Conservation (phyloP, 805 yeast genomes). For the Ogataea glucozyma region DNA sequence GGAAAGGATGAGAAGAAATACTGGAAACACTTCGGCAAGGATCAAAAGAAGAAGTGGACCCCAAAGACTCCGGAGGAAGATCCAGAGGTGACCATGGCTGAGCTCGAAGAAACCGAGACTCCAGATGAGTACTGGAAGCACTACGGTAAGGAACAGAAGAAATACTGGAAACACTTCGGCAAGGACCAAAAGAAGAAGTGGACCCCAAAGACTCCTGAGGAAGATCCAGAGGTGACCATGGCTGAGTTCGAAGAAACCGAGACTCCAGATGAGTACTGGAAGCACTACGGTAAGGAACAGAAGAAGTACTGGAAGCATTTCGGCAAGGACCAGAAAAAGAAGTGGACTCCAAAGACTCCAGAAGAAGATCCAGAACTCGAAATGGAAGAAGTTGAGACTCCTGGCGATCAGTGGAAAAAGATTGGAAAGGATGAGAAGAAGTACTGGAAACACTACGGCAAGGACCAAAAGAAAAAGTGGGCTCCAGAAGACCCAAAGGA, state of each 20-base stretch:
- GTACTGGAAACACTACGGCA: slow-evolving; percentile 29
- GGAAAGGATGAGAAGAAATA: slow-evolving; percentile 28
- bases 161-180: slow-evolving; percentile 33
- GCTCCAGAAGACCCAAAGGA: slow-evolving; percentile 22
- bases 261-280: slow-evolving; percentile 25
- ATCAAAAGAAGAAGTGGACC: slow-evolving; percentile 30
- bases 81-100: slow-evolving; percentile 11
- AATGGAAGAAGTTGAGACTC: slow-evolving; percentile 13
- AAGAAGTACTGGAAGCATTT: slow-evolving; percentile 28
- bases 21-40: slow-evolving; percentile 33
- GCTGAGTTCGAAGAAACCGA: slow-evolving; percentile 10
- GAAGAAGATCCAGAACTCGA: slow-evolving; percentile 4
- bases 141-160: slow-evolving; percentile 25
- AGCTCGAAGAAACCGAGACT: slow-evolving; percentile 12
- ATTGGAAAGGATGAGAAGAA: slow-evolving; percentile 24
- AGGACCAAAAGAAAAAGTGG: slow-evolving; percentile 29
- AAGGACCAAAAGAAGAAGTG: slow-evolving; percentile 32
- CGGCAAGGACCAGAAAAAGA: slow-evolving; percentile 30
- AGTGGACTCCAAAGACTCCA: slow-evolving; percentile 24
- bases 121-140: slow-evolving; percentile 23
- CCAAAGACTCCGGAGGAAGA: slow-evolving; percentile 19
- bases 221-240: slow-evolving; percentile 19
- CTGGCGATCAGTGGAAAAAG: slow-evolving; percentile 26
- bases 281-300: slow-evolving; percentile 24
- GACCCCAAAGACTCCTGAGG: slow-evolving; percentile 22